Percentiles rank a stretch among this genome's conserved stretches.
Conservation (phyloP, 805 yeast genomes). For the Metschnikowia lunata region DNA sequence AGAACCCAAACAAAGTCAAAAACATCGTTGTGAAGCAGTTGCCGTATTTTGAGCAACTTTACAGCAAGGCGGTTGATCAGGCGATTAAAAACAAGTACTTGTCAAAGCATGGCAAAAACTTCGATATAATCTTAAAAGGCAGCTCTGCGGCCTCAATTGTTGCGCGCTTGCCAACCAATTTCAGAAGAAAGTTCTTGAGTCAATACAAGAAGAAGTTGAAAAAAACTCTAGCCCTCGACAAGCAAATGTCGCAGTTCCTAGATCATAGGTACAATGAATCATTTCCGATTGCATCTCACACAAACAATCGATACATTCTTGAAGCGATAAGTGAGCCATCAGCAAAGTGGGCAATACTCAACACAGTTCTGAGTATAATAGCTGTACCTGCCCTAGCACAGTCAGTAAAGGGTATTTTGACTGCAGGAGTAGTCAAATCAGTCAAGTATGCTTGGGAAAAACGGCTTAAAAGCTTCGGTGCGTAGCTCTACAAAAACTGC, state of each 20-base stretch:
- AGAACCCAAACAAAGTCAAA: slow-evolving; percentile 80
- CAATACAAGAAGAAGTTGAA: slow-evolving; percentile 9
- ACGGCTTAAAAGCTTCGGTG: slow-evolving; percentile 24
- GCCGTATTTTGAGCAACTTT: slow-evolving; percentile 62
- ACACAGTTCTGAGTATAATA: slow-evolving; percentile 45
- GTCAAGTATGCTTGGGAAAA: slow-evolving; percentile 75
- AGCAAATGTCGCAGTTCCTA: background rate
- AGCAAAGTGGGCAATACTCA: slow-evolving; percentile 29
- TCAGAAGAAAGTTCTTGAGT: slow-evolving; percentile 7
- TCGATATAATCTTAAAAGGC: background rate
- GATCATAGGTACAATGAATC: too few relatives aligned
- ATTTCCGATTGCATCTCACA: background rate
- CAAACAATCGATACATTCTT: background rate
- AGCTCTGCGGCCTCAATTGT: slow-evolving; percentile 5
- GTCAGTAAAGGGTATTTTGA: slow-evolving; percentile 74
- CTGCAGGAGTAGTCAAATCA: slow-evolving; percentile 78
- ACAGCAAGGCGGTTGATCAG: slow-evolving; percentile 53
- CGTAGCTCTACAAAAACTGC: background rate
- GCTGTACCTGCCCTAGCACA: slow-evolving; percentile 66
- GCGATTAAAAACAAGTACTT: slow-evolving; percentile 4
- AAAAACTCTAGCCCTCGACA: background rate
- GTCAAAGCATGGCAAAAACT: background rate
- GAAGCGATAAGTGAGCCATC: slow-evolving; percentile 1
- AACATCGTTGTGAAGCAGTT: slow-evolving; percentile 83
- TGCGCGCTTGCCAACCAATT: slow-evolving; percentile 10